Evolutionary conservation across 495 filamentous ascomycete genomes (phyloP).

Genomic region (Aspergillus avenaceus): DNA sequence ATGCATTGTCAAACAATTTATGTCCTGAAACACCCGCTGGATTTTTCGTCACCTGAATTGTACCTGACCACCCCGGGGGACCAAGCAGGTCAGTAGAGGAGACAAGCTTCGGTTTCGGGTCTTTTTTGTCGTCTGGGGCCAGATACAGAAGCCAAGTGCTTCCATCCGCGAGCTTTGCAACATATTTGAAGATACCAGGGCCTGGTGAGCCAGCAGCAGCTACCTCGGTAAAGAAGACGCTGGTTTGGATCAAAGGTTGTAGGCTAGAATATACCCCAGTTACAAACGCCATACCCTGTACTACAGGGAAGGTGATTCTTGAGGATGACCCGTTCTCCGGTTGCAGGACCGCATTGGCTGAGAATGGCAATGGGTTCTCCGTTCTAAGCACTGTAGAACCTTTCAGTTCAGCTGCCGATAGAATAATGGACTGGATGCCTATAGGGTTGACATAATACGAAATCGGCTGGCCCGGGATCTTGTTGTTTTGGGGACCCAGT

Average conservation of each 20-base stretch:
- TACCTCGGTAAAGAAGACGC: constrained; percentile 67
- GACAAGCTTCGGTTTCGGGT: constrained; percentile 45
- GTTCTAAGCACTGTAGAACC: constrained; percentile 55
- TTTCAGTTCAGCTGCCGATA: constrained; percentile 74
- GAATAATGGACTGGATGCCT: constrained; percentile 72
- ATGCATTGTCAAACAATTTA: constrained; percentile 65
- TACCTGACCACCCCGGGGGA: constrained; percentile 55
- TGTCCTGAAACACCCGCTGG: constrained; percentile 57
- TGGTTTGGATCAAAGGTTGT: constrained; percentile 68
- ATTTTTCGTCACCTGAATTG: constrained; percentile 78
- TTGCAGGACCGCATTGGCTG: constrained; percentile 65
- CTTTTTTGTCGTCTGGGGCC: constrained; percentile 43
- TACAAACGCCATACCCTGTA: constrained; percentile 87
- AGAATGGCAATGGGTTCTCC: constrained; percentile 63
- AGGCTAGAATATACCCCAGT: constrained; percentile 71
- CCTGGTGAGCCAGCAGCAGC: constrained; percentile 53
- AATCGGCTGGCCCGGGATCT: constrained; percentile 53
- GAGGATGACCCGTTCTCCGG: constrained; percentile 47
- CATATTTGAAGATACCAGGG: constrained; percentile 73
- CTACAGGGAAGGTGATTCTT: constrained; percentile 70
- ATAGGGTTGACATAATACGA: constrained; percentile 78
- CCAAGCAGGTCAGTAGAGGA: constrained; percentile 48
- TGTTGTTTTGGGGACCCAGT: constrained; percentile 47
- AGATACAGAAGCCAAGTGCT: constrained; percentile 79
- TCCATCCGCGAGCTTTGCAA: constrained; percentile 64